These are phyloP conservation scores for Entamoeba moshkovskii DNA, from an alignment of 208 protist species.

Conservation along the genomic window DNA sequence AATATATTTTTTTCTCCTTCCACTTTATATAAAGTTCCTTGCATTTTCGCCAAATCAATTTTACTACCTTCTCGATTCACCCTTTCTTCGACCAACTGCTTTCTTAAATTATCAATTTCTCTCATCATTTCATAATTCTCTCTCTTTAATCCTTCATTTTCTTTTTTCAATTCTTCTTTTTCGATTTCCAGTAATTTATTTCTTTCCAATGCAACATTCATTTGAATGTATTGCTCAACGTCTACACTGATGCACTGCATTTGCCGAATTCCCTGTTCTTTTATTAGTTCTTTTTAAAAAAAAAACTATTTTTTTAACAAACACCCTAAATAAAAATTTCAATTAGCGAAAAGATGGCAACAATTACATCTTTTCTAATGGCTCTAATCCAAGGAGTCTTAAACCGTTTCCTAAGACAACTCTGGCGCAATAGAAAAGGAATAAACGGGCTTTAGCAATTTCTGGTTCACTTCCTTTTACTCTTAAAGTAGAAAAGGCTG, in stretches of 20 bases:
- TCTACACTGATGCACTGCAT: background rate
- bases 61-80: background rate
- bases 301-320: too few relatives aligned
- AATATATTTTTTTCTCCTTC: background rate
- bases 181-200: background rate
- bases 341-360: background rate
- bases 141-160: background rate
- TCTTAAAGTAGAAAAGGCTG: background rate
- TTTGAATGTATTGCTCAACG: background rate
- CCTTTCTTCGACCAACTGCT: background rate
- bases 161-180: background rate
- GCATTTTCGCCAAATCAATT: background rate
- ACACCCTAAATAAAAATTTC: too few relatives aligned
- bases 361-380: background rate
- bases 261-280: too few relatives aligned
- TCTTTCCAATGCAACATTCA: background rate
- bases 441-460: background rate
- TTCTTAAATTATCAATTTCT: background rate
- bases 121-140: background rate
- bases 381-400: background rate
- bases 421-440: background rate
- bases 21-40: background rate
- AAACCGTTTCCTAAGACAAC: background rate
- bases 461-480: background rate
- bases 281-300: background rate